Evolutionary conservation across 2,329 filamentous ascomycete genomes (phyloP).

Genomic region (Hypoxylon sp.): DNA sequence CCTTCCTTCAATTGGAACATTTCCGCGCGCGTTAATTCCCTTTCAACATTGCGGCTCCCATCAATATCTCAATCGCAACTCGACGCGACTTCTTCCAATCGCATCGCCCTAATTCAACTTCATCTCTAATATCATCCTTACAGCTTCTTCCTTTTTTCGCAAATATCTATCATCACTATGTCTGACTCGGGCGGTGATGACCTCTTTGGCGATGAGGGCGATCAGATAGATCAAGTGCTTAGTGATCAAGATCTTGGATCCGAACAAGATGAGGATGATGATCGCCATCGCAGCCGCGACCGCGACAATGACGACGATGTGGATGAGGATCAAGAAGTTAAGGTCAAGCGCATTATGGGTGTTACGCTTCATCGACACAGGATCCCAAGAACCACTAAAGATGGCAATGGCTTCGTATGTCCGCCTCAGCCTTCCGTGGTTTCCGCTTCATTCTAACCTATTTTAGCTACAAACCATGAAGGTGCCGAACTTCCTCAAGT

Average conservation of each 20-base stretch:
- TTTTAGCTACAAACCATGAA: constrained; percentile 77
- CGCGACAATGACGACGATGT: constrained; percentile 59
- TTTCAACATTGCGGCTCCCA: constrained; percentile 5
- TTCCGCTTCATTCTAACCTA: constrained; percentile 15
- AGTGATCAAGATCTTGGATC: constrained; percentile 73
- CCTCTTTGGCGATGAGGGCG: constrained; percentile 71
- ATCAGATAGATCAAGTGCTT: constrained; percentile 73
- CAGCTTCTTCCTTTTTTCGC: neutral
- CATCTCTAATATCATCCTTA: neutral
- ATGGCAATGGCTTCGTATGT: constrained; percentile 78
- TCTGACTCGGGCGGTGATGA: constrained; percentile 73
- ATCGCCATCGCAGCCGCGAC: constrained; percentile 51
- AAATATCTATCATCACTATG: constrained; percentile 57
- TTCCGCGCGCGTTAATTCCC: constrained; percentile 1
- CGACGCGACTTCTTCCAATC: constrained; percentile 18
- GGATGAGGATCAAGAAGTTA: constrained; percentile 61
- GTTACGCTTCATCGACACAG: constrained; percentile 77
- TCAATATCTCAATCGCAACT: constrained; percentile 11
- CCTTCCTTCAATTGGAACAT: constrained; percentile 17
- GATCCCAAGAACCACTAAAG: constrained; percentile 74
- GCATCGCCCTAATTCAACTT: neutral
- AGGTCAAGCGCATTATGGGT: constrained; percentile 72
- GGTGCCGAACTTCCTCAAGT: constrained; percentile 79
- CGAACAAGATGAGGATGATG: constrained; percentile 63
- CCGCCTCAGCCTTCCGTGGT: neutral